Conservation (phyloP, 495 filamentous ascomycete species). For the Podospora anserina region DNA sequence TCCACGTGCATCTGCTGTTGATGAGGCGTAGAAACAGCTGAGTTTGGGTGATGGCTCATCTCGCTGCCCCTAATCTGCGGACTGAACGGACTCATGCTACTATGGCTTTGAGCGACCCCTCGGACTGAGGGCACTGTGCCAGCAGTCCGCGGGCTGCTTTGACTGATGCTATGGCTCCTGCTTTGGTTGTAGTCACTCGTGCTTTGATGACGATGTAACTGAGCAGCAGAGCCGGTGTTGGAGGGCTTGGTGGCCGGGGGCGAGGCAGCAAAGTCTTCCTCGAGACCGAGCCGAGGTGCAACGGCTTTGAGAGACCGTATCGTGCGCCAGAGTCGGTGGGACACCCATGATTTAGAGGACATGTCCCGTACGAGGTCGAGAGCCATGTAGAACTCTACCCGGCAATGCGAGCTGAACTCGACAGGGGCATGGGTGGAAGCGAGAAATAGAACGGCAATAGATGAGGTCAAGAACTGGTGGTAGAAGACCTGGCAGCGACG, state of each 20-base stretch:
- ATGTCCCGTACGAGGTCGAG: slow-evolving; percentile 79
- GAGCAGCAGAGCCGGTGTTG: slow-evolving; percentile 17
- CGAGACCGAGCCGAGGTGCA: slow-evolving; percentile 73
- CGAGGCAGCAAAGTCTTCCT: slow-evolving; percentile 27
- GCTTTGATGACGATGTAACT: background rate
- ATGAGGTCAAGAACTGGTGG: slow-evolving; percentile 81
- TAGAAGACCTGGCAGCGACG: slow-evolving; percentile 75
- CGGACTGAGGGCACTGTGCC: background rate
- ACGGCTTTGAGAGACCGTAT: slow-evolving; percentile 76
- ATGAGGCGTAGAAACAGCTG: background rate
- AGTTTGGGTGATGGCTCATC: background rate
- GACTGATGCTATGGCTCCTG: background rate
- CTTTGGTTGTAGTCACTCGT: background rate
- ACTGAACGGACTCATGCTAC: background rate
- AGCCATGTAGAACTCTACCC: slow-evolving; percentile 85
- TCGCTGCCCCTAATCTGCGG: background rate
- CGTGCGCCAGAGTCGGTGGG: slow-evolving; percentile 77
- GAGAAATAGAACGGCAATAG: slow-evolving; percentile 77
- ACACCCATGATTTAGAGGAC: slow-evolving; percentile 72
- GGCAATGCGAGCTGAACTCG: slow-evolving; percentile 67
- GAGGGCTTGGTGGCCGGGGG: slow-evolving; percentile 29
- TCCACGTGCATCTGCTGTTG: slow-evolving; percentile 20
- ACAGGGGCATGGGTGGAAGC: slow-evolving; percentile 78
- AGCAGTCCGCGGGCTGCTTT: background rate
- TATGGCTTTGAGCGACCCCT: background rate